Evolutionary conservation across 306 rosid species (phyloP).

Genomic region (Malus domestica): DNA sequence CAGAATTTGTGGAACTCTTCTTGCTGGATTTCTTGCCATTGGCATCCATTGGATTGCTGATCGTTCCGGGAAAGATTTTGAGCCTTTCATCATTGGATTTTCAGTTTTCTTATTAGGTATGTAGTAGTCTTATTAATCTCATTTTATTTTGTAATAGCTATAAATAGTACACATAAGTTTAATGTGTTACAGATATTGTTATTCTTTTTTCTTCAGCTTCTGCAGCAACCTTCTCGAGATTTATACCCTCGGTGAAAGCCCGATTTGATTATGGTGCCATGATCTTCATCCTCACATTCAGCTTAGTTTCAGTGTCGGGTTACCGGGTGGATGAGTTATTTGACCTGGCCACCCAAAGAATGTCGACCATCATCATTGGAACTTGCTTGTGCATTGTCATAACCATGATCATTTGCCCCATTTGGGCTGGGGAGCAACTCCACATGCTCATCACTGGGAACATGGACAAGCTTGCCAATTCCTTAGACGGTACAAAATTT

Average conservation of each 20-base stretch:
- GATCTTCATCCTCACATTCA: constrained; percentile 83
- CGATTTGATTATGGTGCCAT: constrained; percentile 77
- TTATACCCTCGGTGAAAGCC: constrained; percentile 64
- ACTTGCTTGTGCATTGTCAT: constrained; percentile 48
- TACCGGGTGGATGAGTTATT: constrained; percentile 49
- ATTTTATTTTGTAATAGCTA: too few species aligned
- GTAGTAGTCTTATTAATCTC: background rate
- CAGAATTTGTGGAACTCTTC: constrained; percentile 60
- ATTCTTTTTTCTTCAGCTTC: constrained; percentile 44
- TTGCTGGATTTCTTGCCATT: constrained; percentile 65
- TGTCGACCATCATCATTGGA: constrained; percentile 64
- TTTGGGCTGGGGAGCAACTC: constrained; percentile 94
- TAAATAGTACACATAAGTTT: background rate
- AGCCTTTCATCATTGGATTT: constrained; percentile 47
- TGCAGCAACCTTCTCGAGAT: constrained; percentile 75
- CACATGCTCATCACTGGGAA: constrained; percentile 35
- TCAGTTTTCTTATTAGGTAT: constrained; percentile 71
- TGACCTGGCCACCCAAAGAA: constrained; percentile 41
- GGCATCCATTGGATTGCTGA: constrained; percentile 69
- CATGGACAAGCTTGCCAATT: constrained; percentile 65
- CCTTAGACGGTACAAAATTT: constrained; percentile 50
- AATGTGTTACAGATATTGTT: background rate
- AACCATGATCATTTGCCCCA: constrained; percentile 49
- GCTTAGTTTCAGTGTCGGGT: constrained; percentile 67
- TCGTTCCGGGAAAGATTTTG: constrained; percentile 48